Base-by-base conservation (phyloP, 2,329 filamentous ascomycete species). In the Teratosphaeria gauchensis region DNA sequence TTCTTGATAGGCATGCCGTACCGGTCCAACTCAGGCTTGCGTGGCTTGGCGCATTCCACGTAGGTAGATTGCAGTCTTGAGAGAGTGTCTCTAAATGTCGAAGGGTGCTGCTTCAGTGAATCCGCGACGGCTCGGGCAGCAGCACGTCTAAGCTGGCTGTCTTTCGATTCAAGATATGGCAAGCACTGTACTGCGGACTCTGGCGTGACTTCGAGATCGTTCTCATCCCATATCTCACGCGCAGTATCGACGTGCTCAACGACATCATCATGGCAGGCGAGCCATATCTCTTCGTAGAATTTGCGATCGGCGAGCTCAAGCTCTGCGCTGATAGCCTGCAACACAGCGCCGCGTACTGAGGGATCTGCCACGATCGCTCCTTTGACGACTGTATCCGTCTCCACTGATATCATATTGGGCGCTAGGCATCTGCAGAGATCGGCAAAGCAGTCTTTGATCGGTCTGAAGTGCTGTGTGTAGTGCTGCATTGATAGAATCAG, bases 1-100 rank as follows among this genome's bases (percentile, higher is more conserved):
- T 87, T 85, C 75, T 95, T 97, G 68, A 85, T 87, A 2, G 90
- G 89, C 89, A 99, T 96, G 57, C 95, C 94, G 70, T 90, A 97
- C 63, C 92, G 88, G 70, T 99, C 92, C 46, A 92, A 85, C 67
- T 92, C 86, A 11, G 91, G 90, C 53, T 88, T 83, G 60, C 88
- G 85, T 1, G 91, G 89, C 72, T 94, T 95, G 6, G 89, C 87
- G 63, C 92, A 83, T 62, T 92, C 85, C 52, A 80, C 74, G 71
- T 99, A 99, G 1, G 83, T 84, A 4, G 81, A 75, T 68, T 90
- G 81, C 24, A 99, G 78, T 57, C 80, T 79, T 51, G 79, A 75
- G 14, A 96, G 74, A 6, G 91, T 79, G 11, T 80, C 75, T 5
- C 80, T 75, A 60, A 92, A 84, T 1, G 82, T 81, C 0, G 80